phyloP scores from a whole-genome alignment of 2,329 filamentous ascomycete species.

The Ophiocordyceps camponoti-leonardi region DNA sequence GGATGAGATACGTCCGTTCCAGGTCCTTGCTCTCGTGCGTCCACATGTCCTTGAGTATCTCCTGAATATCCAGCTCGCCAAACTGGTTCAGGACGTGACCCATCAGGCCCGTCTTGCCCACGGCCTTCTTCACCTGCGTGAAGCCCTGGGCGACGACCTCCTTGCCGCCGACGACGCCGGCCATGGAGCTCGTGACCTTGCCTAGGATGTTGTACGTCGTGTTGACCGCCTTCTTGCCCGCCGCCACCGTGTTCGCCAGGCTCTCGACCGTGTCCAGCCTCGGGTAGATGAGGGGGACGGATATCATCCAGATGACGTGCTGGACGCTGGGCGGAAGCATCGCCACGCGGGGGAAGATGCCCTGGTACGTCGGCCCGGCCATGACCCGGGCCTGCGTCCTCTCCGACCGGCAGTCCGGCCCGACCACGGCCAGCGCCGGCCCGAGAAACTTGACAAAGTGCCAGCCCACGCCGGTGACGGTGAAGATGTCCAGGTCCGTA shows the following conservation, averaged over 20 bases:
- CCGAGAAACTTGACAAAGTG: constrained; percentile 96
- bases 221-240: constrained; percentile 91
- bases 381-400: constrained; percentile 81
- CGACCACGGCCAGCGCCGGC: constrained; percentile 76
- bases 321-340: constrained; percentile 83
- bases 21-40: constrained; percentile 96
- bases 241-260: constrained; percentile 77
- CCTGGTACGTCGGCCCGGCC: constrained; percentile 92
- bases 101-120: constrained; percentile 92
- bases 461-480: constrained; percentile 93
- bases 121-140: constrained; percentile 85
- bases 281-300: constrained; percentile 81
- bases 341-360: constrained; percentile 88
- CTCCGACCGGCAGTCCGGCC: constrained; percentile 83
- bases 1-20: constrained; percentile 88
- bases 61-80: constrained; percentile 84
- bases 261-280: constrained; percentile 83
- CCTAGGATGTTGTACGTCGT: constrained; percentile 92
- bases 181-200: constrained; percentile 87
- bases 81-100: constrained; percentile 91
- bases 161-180: constrained; percentile 88
- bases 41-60: constrained; percentile 93
- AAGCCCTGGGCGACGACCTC: constrained; percentile 87
- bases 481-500: constrained; percentile 84
- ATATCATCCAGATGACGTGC: constrained; percentile 92